Percentiles rank a stretch among this genome's conserved stretches.
Conservation (phyloP, 176 grass and related monocot genomes). For the Aegilops sharonensis region DNA sequence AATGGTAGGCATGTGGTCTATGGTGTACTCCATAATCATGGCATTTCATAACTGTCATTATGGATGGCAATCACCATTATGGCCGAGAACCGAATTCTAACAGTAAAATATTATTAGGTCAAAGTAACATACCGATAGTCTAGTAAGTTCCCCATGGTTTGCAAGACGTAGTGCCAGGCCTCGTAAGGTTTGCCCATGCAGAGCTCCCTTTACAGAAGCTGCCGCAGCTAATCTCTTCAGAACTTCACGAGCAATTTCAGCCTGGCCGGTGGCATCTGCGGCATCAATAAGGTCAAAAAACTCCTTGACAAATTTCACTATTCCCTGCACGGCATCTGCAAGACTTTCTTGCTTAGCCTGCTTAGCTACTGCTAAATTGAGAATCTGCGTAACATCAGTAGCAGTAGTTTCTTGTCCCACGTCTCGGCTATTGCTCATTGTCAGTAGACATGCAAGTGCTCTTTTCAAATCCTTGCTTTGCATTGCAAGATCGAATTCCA, state of each 20-base stretch:
- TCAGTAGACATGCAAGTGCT: conserved; percentile 93
- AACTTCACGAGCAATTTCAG: conserved; percentile 91
- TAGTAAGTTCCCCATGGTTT: conserved; percentile 98
- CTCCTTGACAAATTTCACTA: conserved; percentile 99
- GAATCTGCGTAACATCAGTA: conserved; percentile 87
- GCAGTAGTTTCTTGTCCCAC: conserved; percentile 79
- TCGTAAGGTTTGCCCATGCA: conserved; percentile 86
- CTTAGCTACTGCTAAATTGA: conserved; percentile 88
- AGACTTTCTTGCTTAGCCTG: conserved; percentile 98
- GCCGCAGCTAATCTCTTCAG: conserved; percentile 94
- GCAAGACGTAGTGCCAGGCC: conserved; percentile 89
- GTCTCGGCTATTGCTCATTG: conserved; percentile 96
- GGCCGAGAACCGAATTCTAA: conserved; percentile 9
- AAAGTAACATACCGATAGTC: conserved; percentile 78
- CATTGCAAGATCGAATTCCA: conserved; percentile 99
- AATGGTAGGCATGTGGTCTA: background rate
- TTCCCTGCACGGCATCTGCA: conserved; percentile 88
- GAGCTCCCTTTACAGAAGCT: conserved; percentile 93
- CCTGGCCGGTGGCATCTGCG: conserved; percentile 96
- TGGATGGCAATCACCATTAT: conserved; percentile 18
- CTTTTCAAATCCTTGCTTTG: conserved; percentile 97
- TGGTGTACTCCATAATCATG: conserved; percentile 2
- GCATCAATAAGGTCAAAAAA: conserved; percentile 97
- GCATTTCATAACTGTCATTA: background rate
- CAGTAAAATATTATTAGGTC: conserved; percentile 20